Conservation (phyloP, 345 rosid species). For the Punica granatum region DNA sequence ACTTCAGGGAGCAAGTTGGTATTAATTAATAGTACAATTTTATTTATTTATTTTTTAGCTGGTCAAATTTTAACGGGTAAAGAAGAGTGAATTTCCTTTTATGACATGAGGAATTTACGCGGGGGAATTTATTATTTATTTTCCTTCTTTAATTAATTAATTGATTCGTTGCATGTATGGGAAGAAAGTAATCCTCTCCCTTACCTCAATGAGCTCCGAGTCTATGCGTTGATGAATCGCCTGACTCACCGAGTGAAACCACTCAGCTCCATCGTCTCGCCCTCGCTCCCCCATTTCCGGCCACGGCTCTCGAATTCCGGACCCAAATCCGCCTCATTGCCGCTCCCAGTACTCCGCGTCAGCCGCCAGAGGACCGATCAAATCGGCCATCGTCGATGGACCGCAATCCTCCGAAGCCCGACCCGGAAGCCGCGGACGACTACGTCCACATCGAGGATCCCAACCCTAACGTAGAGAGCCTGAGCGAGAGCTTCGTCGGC, state of each 20-base stretch:
- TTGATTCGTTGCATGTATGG: constrained; percentile 4
- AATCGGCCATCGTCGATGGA: constrained; percentile 6
- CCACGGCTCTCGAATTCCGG: not conserved
- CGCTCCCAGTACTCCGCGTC: constrained; percentile 6
- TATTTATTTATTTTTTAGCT: too few species aligned
- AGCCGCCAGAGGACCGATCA: constrained; percentile 1
- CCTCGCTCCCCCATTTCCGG: constrained; percentile 5
- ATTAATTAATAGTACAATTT: too few species aligned
- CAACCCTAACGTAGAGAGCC: constrained; percentile 27
- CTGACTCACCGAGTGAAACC: constrained; percentile 21
- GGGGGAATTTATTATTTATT: not conserved
- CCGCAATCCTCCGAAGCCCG: constrained; percentile 25
- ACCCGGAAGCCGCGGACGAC: constrained; percentile 41
- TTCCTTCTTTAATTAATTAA: not conserved
- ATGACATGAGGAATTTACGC: too few species aligned
- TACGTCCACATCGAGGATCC: constrained; percentile 76
- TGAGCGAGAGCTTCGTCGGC: constrained; percentile 71
- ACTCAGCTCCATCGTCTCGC: constrained; percentile 15
- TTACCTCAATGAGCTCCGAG: not conserved
- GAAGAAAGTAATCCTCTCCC: not conserved
- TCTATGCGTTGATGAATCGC: constrained; percentile 21
- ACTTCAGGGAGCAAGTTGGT: too few species aligned
- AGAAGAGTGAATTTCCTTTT: too few species aligned
- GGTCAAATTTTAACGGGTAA: too few species aligned
- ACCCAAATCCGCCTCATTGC: constrained; percentile 4